Evolutionary conservation across 2,329 filamentous ascomycete genomes (phyloP), one percentile per base, ranked within the genome.

Genomic region (Penicillium sp.): DNA sequence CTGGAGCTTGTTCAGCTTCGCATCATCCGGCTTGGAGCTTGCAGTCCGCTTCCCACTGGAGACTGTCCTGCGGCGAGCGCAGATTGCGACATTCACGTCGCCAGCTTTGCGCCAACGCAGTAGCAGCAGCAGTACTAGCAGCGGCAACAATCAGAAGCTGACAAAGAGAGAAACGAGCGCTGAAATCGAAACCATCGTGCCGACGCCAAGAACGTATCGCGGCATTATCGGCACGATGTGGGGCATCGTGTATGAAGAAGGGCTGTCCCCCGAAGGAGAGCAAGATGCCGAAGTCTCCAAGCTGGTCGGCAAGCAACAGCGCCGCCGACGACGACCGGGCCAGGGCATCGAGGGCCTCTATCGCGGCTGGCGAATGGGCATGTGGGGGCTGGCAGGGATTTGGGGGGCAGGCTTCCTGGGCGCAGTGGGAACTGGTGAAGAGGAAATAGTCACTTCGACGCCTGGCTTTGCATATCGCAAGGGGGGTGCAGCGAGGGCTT

Each of bases 171-270:
- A 67, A 51, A 55, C 61, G 12, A 30, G 28, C 14, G 58, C 63
- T 62, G 62, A 72, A 48, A 68, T 89, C 47, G 85, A 90, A 55
- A 91, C 90, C 0, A 86, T 97, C 55, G 85, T 97, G 0, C 85
- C 89, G 2, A 80, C 90, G 0, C 76, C 76, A 14, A 92, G 91
- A 2, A 83, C 83, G 3, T 99, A 96, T 71, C 80, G 84, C 33
- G 94, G 94, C n/a, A 81, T 96, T 1, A 71, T 94, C n/a, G 90
- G 91, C 3, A 97, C 93, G 2, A 92, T 97, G 83, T 93, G 91
- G 79, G 83, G 84, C 59, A 94, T 99, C 60, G 81, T 89, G 1
- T 82, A 87, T 35, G 89, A 95, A 65, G 94, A 99, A 71, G 94
- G 94, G 7, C 76, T 69, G 16, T 68, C 68, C 53, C 48, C 73